Conservation (phyloP, 2,329 filamentous ascomycete genomes). For the Blastomyces silverae region DNA sequence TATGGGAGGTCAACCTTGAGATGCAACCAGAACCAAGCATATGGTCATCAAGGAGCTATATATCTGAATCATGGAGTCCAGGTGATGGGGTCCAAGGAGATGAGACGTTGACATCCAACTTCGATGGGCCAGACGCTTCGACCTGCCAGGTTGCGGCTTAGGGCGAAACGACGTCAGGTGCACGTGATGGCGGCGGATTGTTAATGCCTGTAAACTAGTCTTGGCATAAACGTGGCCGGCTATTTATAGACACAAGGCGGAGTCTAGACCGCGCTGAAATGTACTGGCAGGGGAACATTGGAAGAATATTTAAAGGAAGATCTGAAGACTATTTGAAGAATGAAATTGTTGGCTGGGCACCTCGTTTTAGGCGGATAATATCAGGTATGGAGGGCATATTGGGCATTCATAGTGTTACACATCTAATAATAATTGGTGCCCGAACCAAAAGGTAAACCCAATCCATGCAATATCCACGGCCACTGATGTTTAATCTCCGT, state of each 20-base stretch:
- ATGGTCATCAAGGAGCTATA: not conserved
- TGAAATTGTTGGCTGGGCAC: not conserved
- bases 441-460: not conserved
- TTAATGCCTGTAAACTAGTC: conserved; percentile 2
- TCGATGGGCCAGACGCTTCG: not conserved
- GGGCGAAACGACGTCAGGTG: not conserved
- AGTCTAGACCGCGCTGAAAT: not conserved
- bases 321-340: not conserved
- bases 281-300: not conserved
- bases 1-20: not conserved
- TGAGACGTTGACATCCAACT: not conserved
- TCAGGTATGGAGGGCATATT: not conserved
- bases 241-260: not conserved
- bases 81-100: not conserved
- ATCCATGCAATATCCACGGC: not conserved
- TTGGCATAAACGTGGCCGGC: conserved; percentile 2
- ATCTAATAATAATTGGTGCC: not conserved
- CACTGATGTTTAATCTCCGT: not conserved
- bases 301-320: not conserved
- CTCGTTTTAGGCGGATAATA: not conserved
- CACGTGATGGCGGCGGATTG: conserved; percentile 6
- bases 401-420: not conserved
- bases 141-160: not conserved
- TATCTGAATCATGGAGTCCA: conserved; percentile 1
- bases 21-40: not conserved